Percentiles rank a stretch among this genome's conserved stretches.
Evolutionary conservation across 352 stramenopile genomes (phyloP).

Genomic region (Globisporangium iwayamae): DNA sequence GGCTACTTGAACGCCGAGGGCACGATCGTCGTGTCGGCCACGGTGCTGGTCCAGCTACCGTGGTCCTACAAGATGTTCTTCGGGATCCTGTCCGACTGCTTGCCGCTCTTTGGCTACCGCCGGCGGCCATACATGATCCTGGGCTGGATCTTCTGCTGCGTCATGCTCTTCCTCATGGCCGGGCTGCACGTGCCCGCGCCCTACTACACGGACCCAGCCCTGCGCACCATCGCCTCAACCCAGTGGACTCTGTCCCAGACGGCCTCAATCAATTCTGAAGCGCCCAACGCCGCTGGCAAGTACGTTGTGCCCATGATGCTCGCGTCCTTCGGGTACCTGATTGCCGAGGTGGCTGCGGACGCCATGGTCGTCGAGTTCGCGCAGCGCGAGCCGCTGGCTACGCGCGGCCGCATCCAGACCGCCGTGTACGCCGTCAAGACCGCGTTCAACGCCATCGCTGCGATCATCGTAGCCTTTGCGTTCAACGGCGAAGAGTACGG

Average conservation of each 20-base stretch:
- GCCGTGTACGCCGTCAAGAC: slow-evolving; percentile 57
- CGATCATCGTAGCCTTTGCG: slow-evolving; percentile 37
- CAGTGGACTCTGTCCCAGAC: slow-evolving; percentile 29
- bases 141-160: slow-evolving; percentile 46
- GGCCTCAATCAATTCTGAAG: slow-evolving; percentile 37
- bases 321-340: slow-evolving; percentile 58
- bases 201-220: slow-evolving; percentile 43
- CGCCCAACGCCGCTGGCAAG: slow-evolving; percentile 32
- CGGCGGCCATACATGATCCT: slow-evolving; percentile 57
- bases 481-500: slow-evolving; percentile 59
- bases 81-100: slow-evolving; percentile 56
- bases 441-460: slow-evolving; percentile 39
- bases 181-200: slow-evolving; percentile 27
- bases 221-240: slow-evolving; percentile 28
- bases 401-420: slow-evolving; percentile 48
- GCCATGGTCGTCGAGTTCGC: slow-evolving; percentile 61
- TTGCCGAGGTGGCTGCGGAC: slow-evolving; percentile 55
- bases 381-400: slow-evolving; percentile 45
- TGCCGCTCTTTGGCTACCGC: slow-evolving; percentile 53
- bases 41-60: slow-evolving; percentile 42
- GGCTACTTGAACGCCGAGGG: slow-evolving; percentile 56
- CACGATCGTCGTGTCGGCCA: slow-evolving; percentile 47
- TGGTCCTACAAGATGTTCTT: slow-evolving; percentile 65
- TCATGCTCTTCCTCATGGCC: slow-evolving; percentile 50
- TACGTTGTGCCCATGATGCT: slow-evolving; percentile 76